A percentile compares a stretch with the other conserved stretches of the same genome.
Conservation (phyloP, 306 rosid species). For the Cicer cuneatum region DNA sequence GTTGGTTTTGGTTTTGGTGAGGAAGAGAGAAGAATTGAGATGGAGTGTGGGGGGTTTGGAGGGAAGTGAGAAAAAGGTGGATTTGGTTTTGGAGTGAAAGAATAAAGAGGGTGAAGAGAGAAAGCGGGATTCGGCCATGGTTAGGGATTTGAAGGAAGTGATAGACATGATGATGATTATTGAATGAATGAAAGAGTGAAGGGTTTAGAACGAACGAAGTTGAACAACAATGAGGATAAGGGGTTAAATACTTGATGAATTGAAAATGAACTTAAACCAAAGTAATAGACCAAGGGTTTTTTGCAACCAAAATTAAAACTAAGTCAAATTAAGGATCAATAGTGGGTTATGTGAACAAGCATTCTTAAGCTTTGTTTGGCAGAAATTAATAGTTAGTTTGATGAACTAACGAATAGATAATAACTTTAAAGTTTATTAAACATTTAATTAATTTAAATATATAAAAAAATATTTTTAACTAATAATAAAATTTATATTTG, state of each 20-base stretch:
- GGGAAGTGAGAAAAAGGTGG: slow-evolving; percentile 51
- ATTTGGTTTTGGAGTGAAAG: slow-evolving; percentile 49
- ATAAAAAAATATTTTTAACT: no score
- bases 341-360: no score
- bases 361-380: no score
- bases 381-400: no score
- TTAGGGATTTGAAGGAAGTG: slow-evolving; percentile 58
- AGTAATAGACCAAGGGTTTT: no score
- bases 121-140: slow-evolving; percentile 61
- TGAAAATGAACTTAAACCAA: no score
- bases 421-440: no score
- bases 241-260: neutral
- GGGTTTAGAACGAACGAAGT: slow-evolving; percentile 5
- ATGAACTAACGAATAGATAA: no score
- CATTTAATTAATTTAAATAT: no score
- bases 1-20: slow-evolving; percentile 43
- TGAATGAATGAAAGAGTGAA: slow-evolving; percentile 1
- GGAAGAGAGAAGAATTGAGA: slow-evolving; percentile 48
- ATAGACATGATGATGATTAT: slow-evolving; percentile 58
- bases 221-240: neutral
- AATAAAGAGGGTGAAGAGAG: slow-evolving; percentile 58
- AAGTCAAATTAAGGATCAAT: no score
- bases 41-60: slow-evolving; percentile 66
- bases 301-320: no score
- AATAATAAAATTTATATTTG: no score